Percentiles rank a stretch among this genome's conserved stretches.
Evolutionary conservation across 371 early-diverging fungal genomes (phyloP).

Genomic region (Cokeromyces recurvatus): DNA sequence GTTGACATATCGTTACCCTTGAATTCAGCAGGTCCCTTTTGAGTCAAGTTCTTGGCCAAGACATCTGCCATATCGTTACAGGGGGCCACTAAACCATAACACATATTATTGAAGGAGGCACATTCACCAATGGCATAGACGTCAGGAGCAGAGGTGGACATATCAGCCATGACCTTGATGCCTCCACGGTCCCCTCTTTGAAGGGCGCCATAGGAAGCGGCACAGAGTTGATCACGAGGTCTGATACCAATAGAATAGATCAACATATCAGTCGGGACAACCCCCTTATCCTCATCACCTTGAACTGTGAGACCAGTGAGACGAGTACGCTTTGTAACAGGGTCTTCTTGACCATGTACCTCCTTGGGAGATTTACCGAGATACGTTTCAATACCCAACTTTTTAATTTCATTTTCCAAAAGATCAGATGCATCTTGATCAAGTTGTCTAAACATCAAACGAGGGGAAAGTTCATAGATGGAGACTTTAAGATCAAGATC

Average conservation of each 20-base stretch:
- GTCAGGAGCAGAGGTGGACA: slow-evolving; percentile 42
- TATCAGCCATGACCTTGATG: slow-evolving; percentile 44
- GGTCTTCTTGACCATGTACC: slow-evolving; percentile 16
- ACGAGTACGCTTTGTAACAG: background rate
- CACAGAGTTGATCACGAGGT: slow-evolving; percentile 52
- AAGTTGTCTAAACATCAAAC: slow-evolving; percentile 55
- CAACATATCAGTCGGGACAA: slow-evolving; percentile 47
- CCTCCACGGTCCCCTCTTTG: slow-evolving; percentile 49
- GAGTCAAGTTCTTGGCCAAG: slow-evolving; percentile 52
- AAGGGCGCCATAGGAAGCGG: slow-evolving; percentile 27
- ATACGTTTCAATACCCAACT: slow-evolving; percentile 39
- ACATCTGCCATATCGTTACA: slow-evolving; percentile 70
- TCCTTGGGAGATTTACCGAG: slow-evolving; percentile 37
- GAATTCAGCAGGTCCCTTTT: slow-evolving; percentile 23
- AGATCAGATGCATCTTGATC: slow-evolving; percentile 49
- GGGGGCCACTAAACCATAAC: slow-evolving; percentile 63
- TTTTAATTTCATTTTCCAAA: slow-evolving; percentile 47
- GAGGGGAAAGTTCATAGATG: slow-evolving; percentile 51
- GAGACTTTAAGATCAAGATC: slow-evolving; percentile 51
- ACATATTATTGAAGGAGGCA: slow-evolving; percentile 42
- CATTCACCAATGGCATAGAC: slow-evolving; percentile 68
- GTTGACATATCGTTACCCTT: slow-evolving; percentile 64
- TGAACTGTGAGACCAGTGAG: slow-evolving; percentile 14
- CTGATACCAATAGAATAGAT: slow-evolving; percentile 58
- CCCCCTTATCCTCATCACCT: slow-evolving; percentile 10